phyloP scores from a whole-genome alignment of 331 rosid genomes.

The Malus hybrid region DNA sequence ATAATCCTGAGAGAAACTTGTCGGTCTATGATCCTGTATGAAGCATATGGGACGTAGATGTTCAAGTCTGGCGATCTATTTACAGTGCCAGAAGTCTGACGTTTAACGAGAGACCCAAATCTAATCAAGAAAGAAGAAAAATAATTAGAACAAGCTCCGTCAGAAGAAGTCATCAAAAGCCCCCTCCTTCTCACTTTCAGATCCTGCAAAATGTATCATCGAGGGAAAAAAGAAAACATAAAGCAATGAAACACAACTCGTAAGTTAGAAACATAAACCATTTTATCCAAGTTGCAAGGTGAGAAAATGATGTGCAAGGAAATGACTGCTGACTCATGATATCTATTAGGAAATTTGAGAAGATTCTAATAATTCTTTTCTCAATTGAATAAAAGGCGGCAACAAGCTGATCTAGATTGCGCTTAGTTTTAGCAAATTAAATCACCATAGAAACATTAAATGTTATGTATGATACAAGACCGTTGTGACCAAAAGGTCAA shows the following conservation, averaged over 20 bases:
- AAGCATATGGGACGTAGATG: neutral
- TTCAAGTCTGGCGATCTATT: conserved; percentile 5
- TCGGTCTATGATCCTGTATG: conserved; percentile 1
- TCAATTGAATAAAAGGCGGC: neutral
- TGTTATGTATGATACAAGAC: neutral
- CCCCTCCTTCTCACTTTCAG: conserved; percentile 54
- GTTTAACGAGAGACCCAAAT: neutral
- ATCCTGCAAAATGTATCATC: conserved; percentile 52
- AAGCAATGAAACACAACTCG: neutral
- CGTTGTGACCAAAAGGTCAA: too few species aligned
- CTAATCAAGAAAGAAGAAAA: conserved; percentile 11
- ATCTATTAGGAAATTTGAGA: neutral
- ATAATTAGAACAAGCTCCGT: conserved; percentile 29
- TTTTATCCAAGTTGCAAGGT: neutral
- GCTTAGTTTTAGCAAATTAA: neutral
- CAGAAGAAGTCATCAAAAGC: conserved; percentile 85
- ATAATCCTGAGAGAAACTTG: neutral
- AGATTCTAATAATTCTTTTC: neutral
- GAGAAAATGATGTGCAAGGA: neutral
- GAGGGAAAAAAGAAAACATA: conserved; percentile 10
- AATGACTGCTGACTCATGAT: neutral
- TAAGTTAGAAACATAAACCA: neutral
- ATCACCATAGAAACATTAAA: neutral
- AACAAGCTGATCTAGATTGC: neutral
- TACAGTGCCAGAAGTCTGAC: conserved; percentile 5